Conservation (phyloP, 129 eudicot species). For the Silybum marianum region DNA sequence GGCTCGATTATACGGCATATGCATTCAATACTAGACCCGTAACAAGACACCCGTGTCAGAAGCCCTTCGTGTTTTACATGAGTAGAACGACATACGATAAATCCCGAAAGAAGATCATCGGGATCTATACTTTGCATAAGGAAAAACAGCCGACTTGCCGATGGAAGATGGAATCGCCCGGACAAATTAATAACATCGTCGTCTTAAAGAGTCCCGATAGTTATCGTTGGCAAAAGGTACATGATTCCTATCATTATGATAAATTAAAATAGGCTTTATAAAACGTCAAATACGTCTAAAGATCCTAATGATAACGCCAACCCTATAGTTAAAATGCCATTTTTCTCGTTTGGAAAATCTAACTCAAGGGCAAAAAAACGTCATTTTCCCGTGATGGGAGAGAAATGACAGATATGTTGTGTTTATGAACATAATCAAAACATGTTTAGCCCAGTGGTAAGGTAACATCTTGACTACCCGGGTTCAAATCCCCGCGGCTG, state of each 20-base stretch:
- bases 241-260: background rate
- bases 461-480: no score
- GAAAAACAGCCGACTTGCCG: conserved; percentile 15
- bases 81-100: conserved; percentile 18
- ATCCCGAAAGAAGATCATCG: conserved; percentile 20
- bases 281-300: background rate
- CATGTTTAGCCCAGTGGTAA: no score
- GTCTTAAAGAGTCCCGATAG: conserved; percentile 47
- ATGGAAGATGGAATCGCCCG: conserved; percentile 27
- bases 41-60: conserved; percentile 30
- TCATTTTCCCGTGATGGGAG: background rate
- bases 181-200: conserved; percentile 22
- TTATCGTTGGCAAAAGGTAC: conserved; percentile 54
- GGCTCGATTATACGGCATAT: conserved; percentile 11
- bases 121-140: conserved; percentile 20
- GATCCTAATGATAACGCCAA: no score
- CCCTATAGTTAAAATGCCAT: background rate
- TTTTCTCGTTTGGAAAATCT: background rate
- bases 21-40: conserved; percentile 44
- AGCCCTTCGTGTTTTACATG: conserved; percentile 28
- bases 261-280: background rate
- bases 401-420: background rate
- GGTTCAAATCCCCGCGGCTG: no score
- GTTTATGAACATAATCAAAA: no score
- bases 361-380: background rate